Evolutionary conservation across 177 flowering plant species (phyloP), one percentile per base, ranked within the genome.

Genomic region (Vitis hybrid): DNA sequence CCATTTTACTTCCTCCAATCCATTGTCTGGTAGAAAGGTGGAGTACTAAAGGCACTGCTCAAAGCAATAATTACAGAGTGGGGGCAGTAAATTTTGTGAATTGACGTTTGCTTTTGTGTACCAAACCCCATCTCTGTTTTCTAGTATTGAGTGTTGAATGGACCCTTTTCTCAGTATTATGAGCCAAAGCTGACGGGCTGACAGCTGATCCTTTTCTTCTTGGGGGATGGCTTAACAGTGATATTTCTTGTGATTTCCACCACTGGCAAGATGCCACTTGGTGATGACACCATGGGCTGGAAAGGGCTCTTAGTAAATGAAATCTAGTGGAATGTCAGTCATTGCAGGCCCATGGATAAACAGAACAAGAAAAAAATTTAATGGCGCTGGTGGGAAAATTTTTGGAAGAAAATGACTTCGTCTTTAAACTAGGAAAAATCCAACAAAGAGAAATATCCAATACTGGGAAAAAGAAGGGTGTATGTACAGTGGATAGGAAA

Each of bases 311-410:
- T 65, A 67, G 62, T 59, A 9, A 69, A 62, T 62, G 60, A 71
- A 72, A 74, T 78, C 70, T 78, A 69, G 73, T 68, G 72, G 75
- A 71, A 74, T 78, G 77, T 68, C 78, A 70, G 70, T 49, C 5
- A 51, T 60, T 72, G 74, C 79, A 73, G 76, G 18, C 30, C 21
- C 62, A 10, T 64, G 71, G 68, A 71, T 68, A 71, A 78, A 72
- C 65, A 49, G 40, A 51, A 57, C 58, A 59, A 57, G 60, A 34
- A 32, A 66, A 57, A 56, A 66, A 73, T 59, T 72, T 30, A 75
- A 69, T 69, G 76, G 23, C 23, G 23, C 23, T 23, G 40, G 40
- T 34, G 12, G 30, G 23, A 58, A 23, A 23, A 23, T 8, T 1
- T 12, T 1, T 40, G 13, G n/a, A 18, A 10, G 13, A 60, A 60